Base-by-base conservation (phyloP, 768 basidiomycete species). In the Erythrobasidium yunnanense region DNA sequence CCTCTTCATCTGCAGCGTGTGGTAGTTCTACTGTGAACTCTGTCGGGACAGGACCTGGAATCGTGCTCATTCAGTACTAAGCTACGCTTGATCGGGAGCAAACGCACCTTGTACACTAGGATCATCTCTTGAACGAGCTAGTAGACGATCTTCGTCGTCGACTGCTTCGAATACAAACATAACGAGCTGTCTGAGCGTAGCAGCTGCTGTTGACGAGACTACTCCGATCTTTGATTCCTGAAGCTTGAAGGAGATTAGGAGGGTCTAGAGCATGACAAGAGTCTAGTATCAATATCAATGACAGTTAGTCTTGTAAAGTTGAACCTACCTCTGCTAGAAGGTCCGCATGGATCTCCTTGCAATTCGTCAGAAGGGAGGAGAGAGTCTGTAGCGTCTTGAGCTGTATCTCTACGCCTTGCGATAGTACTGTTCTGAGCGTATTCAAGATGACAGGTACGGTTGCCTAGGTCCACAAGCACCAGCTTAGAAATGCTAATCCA, bases 81-180 rank as follows among this genome's bases (percentile, higher is more conserved):
- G n/a, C n/a, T n/a, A n/a, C n/a, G n/a, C n/a, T 42, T 42, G 38
- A 11, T n/a, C 11, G n/a, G n/a, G 11, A n/a, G 38, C 11, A 11
- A 13, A 45, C 51, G 29, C 38, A 65, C 63, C 51, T 2, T 34
- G 33, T 7, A 29, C 11, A 5, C 29, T 33, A 17, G 51, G 18
- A 38, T 53, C 63, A 3, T 65, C 52, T n/a, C 55, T 65, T 2
- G 51, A 25, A 23, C 32, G 22, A 3, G n/a, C 18, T 32, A 32
- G 17, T 7, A 32, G 18, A 20, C 42, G 32, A 29, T 63, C 60
- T 73, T 91, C 88, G 18, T 83, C 81, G 1, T 85, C 83, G 76
- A 96, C 87, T 74, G 93, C 91, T 77, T 99, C 95, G 47, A 96
- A 88, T 18, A 96, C 85, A 70, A 96, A 88, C 92, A 99, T 96